Conservation (phyloP, 2,329 filamentous ascomycete genomes). For the Periconia digitata region DNA sequence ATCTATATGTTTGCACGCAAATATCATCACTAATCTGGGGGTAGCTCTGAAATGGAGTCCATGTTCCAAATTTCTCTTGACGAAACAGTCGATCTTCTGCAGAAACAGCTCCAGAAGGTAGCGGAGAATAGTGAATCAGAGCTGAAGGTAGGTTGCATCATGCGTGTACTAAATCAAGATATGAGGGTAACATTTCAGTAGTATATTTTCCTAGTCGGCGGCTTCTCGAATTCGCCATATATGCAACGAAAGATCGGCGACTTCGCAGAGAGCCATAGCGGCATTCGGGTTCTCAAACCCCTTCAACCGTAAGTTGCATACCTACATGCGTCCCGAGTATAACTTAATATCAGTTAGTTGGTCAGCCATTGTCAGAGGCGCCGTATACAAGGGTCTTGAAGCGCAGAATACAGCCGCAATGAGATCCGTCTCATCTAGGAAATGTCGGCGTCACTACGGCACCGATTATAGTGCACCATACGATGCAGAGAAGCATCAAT, state of each 20-base stretch:
- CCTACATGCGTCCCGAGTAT: background rate
- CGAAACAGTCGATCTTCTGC: slow-evolving; percentile 15
- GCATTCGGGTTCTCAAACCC: slow-evolving; percentile 14
- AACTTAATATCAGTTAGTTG: too few species aligned
- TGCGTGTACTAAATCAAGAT: background rate
- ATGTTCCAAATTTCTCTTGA: slow-evolving; percentile 21
- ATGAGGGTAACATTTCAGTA: slow-evolving; percentile 5
- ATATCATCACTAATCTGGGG: too few species aligned
- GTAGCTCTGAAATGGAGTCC: slow-evolving; percentile 18
- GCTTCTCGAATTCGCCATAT: slow-evolving; percentile 30
- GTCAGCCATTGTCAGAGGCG: slow-evolving; percentile 30
- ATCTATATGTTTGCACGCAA: too few species aligned
- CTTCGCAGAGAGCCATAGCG: background rate
- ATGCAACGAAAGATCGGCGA: slow-evolving; percentile 17
- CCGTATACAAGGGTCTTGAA: slow-evolving; percentile 25
- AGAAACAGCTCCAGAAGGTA: slow-evolving; percentile 12
- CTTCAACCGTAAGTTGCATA: slow-evolving; percentile 18
- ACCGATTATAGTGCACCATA: background rate
- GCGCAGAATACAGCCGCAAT: background rate
- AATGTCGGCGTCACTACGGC: slow-evolving; percentile 26
- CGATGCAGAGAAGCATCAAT: slow-evolving; percentile 1
- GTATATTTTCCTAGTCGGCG: slow-evolving; percentile 29
- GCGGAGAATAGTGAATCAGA: background rate
- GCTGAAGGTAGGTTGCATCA: slow-evolving; percentile 15
- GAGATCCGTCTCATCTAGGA: slow-evolving; percentile 13